Percentiles rank a stretch among this genome's conserved stretches.
These are phyloP conservation scores for Trametes cubensis DNA, from an alignment of 768 basidiomycete genomes.

Conservation along the genomic window DNA sequence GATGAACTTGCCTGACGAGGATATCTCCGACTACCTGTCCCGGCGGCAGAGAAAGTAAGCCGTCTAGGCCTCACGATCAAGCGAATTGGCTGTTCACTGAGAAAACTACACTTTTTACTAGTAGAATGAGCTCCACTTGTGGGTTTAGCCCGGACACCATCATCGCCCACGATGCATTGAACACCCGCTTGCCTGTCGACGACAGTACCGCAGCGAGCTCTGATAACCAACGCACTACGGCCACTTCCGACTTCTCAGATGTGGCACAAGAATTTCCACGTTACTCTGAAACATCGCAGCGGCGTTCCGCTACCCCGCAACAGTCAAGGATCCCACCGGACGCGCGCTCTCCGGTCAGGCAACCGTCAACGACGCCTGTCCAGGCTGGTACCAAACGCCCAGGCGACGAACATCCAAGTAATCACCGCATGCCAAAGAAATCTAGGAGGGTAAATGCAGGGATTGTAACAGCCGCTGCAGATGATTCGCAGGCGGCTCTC, in stretches of 20 bases:
- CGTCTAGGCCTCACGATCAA: not conserved
- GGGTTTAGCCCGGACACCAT: not conserved
- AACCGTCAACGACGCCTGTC: not conserved
- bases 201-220: not conserved
- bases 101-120: not conserved
- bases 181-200: not conserved
- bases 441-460: not conserved
- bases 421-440: not conserved
- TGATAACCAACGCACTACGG: not conserved
- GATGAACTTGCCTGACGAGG: conserved; percentile 58
- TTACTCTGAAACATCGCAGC: not conserved
- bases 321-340: not conserved
- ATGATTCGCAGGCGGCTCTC: not conserved
- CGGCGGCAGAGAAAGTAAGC: conserved; percentile 18
- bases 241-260: not conserved
- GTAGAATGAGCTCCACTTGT: not conserved
- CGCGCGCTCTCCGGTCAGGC: not conserved
- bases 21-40: conserved; percentile 49
- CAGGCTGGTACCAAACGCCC: not conserved
- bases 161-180: not conserved
- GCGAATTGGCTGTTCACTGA: not conserved
- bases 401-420: not conserved
- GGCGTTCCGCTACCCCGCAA: not conserved
- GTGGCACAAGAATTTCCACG: not conserved
- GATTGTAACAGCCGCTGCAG: not conserved